These are phyloP conservation scores for Ophiostoma ips DNA, from an alignment of 2,329 filamentous ascomycete genomes.

Conservation along the genomic window DNA sequence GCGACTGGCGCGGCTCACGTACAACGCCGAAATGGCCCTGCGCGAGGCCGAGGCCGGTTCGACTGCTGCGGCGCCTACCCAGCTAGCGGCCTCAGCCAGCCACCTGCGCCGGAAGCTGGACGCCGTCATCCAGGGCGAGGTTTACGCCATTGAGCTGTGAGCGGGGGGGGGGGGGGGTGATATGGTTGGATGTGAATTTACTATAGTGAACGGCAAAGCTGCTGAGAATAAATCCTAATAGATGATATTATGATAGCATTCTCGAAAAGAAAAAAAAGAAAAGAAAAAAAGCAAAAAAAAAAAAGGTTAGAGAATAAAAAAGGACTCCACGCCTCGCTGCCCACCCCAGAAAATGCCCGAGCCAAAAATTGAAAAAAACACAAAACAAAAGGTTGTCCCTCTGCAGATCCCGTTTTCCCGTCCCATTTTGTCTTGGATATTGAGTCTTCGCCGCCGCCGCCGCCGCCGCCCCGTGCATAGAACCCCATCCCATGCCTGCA, in stretches of 20 bases:
- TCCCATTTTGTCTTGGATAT: not conserved
- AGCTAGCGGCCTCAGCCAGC: not conserved
- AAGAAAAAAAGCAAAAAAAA: constrained; percentile 11
- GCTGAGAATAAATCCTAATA: not conserved
- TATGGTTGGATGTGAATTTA: no score
- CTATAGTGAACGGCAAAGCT: not conserved
- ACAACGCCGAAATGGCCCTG: not conserved
- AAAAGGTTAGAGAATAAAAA: constrained; percentile 9
- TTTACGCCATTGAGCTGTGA: constrained; percentile 7
- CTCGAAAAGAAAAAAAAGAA: constrained; percentile 1
- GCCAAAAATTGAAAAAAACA: constrained; percentile 4
- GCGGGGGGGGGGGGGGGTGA: no score
- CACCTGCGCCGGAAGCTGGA: not conserved
- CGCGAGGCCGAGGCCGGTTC: not conserved
- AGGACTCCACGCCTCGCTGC: constrained; percentile 12
- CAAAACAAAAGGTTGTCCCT: not conserved
- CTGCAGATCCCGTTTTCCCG: constrained; percentile 1
- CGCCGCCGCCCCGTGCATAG: not conserved
- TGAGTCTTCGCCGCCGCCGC: not conserved
- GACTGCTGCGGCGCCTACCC: no score
- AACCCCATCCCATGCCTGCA: not conserved
- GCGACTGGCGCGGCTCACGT: not conserved
- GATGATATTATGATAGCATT: not conserved
- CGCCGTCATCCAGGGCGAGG: constrained; percentile 1
- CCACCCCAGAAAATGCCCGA: constrained; percentile 5